Percentiles rank a stretch among this genome's conserved stretches.
phyloP scores from a whole-genome alignment of 2,329 filamentous ascomycete genomes.

The Mollisia scopiformis region DNA sequence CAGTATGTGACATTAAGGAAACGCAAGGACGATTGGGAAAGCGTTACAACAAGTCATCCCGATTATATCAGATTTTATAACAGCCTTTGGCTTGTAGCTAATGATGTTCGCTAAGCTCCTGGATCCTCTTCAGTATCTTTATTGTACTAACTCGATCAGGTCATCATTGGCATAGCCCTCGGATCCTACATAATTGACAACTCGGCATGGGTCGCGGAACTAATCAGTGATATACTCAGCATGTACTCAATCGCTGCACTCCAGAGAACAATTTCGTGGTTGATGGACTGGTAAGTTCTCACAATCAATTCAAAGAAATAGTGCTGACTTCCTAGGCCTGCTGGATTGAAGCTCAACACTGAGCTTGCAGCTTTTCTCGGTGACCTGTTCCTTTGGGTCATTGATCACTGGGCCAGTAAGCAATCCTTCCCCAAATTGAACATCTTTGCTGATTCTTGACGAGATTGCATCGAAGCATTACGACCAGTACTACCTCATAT shows the following conservation, averaged over 20 bases:
- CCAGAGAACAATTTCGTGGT: constrained; percentile 87
- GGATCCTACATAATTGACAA: constrained; percentile 98
- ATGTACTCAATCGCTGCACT: constrained; percentile 88
- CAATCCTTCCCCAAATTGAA: neutral
- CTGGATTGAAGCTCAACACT: constrained; percentile 91
- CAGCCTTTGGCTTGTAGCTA: constrained; percentile 96
- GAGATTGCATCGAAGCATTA: constrained; percentile 75
- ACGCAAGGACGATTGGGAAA: constrained; percentile 90
- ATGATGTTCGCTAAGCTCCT: too few relatives aligned
- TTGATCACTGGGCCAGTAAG: constrained; percentile 93
- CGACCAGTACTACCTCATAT: constrained; percentile 81
- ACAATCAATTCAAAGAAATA: too few relatives aligned
- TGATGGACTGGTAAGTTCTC: constrained; percentile 97
- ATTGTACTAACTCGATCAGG: too few relatives aligned
- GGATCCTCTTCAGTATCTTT: too few relatives aligned
- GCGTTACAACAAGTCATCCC: constrained; percentile 90
- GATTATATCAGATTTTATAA: constrained; percentile 99
- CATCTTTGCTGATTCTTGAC: neutral
- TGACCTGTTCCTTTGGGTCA: constrained; percentile 96
- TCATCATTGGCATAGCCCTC: constrained; percentile 96
- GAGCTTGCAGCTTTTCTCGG: constrained; percentile 93
- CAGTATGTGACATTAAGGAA: constrained; percentile 92
- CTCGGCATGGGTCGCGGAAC: constrained; percentile 77
- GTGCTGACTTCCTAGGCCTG: too few relatives aligned
- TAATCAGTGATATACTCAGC: constrained; percentile 75